Percentiles rank a stretch among this genome's conserved stretches.
Evolutionary conservation across 331 rosid species (phyloP).

Genomic region (Prunus yedoensis): DNA sequence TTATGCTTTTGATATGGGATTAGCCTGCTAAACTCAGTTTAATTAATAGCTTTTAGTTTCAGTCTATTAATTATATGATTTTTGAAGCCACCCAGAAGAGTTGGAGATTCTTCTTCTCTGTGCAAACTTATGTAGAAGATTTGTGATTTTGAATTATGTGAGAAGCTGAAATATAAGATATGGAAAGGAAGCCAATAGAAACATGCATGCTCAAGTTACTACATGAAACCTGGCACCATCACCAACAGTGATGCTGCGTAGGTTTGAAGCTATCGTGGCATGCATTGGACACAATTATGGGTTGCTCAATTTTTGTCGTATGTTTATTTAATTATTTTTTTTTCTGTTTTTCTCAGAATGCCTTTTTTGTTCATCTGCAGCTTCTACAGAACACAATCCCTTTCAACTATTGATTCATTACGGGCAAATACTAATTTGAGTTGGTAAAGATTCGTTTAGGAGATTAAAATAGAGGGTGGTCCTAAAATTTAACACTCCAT

Average conservation of each 20-base stretch:
- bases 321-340: neutral
- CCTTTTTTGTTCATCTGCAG: neutral
- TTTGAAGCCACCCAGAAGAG: too few relatives aligned
- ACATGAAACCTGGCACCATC: conserved; percentile 15
- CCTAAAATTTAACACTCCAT: neutral
- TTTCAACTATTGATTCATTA: neutral
- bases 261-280: conserved; percentile 39
- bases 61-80: too few relatives aligned
- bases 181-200: neutral
- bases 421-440: neutral
- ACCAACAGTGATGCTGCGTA: conserved; percentile 30
- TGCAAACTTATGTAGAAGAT: neutral
- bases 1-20: too few relatives aligned
- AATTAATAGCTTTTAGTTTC: too few relatives aligned
- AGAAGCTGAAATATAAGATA: neutral
- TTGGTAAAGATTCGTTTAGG: neutral
- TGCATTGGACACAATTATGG: conserved; percentile 51
- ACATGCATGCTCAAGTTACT: neutral
- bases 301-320: conserved; percentile 28
- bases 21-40: too few relatives aligned
- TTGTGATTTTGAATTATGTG: neutral
- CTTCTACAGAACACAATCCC: too few relatives aligned
- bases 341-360: neutral
- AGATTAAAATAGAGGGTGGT: neutral
- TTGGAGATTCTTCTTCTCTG: too few relatives aligned